Percentiles rank a stretch among this genome's conserved stretches.
Conservation (phyloP, 1,284 basidiomycete species). For the Puccinia coronata region DNA sequence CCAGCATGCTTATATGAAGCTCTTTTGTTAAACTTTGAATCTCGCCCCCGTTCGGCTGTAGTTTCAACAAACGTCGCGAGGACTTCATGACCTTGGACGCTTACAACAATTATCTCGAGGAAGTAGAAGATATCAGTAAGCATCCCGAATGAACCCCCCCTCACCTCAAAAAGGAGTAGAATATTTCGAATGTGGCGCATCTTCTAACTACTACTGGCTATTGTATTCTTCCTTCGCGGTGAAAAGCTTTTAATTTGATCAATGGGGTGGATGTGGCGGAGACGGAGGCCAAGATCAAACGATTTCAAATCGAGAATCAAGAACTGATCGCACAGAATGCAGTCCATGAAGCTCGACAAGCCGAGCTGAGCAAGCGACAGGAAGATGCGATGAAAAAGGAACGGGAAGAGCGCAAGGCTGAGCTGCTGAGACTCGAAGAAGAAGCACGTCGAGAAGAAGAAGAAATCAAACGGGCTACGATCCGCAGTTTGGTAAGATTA, state of each 20-base stretch:
- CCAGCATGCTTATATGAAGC: slow-evolving; percentile 25
- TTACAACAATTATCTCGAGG: slow-evolving; percentile 97
- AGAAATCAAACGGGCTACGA: slow-evolving; percentile 41
- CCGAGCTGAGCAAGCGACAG: slow-evolving; percentile 69
- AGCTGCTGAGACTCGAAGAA: slow-evolving; percentile 43
- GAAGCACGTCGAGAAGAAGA: slow-evolving; percentile 42
- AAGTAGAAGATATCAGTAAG: slow-evolving; percentile 95
- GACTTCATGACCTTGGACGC: slow-evolving; percentile 79
- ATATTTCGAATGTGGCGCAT: neutral
- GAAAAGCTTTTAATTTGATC: slow-evolving; percentile 87
- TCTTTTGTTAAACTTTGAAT: neutral
- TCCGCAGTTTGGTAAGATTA: slow-evolving; percentile 40
- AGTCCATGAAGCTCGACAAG: slow-evolving; percentile 74
- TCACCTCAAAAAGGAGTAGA: no score
- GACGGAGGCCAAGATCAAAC: slow-evolving; percentile 79
- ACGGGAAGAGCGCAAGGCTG: slow-evolving; percentile 41
- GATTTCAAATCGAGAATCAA: slow-evolving; percentile 78
- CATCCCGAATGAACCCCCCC: no score
- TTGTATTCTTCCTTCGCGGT: no score
- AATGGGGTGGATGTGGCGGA: slow-evolving; percentile 81
- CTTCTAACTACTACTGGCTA: slow-evolving; percentile 34
- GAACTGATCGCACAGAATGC: slow-evolving; percentile 75
- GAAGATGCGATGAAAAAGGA: slow-evolving; percentile 64
- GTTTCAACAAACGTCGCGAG: slow-evolving; percentile 87
- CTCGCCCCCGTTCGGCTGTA: slow-evolving; percentile 57